phyloP scores from a whole-genome alignment of 495 filamentous ascomycete species.

The Penicillium soppii region DNA sequence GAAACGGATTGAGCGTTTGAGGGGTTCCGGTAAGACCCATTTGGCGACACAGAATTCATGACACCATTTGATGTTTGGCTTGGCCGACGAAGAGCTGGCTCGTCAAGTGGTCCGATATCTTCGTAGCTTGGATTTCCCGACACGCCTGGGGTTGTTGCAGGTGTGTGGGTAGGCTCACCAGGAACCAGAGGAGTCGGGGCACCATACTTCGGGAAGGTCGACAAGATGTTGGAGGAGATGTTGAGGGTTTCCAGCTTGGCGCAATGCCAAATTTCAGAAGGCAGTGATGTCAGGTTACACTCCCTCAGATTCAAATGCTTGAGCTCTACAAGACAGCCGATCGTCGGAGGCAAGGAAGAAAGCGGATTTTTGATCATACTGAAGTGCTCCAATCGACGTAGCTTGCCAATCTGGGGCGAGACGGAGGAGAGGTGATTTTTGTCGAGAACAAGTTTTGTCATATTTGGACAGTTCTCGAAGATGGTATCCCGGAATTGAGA shows the following conservation, averaged over 20 bases:
- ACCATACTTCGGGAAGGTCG: constrained; percentile 82
- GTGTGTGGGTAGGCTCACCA: constrained; percentile 49
- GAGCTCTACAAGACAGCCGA: constrained; percentile 82
- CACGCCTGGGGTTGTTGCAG: constrained; percentile 50
- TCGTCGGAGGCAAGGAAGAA: constrained; percentile 74
- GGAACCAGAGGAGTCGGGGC: constrained; percentile 59
- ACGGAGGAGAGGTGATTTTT: constrained; percentile 94
- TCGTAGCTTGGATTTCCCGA: constrained; percentile 68
- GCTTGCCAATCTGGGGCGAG: constrained; percentile 76
- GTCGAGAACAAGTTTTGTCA: constrained; percentile 85
- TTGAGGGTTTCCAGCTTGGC: constrained; percentile 87
- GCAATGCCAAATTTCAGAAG: constrained; percentile 91
- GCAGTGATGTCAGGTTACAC: constrained; percentile 86
- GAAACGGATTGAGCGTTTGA: constrained; percentile 80
- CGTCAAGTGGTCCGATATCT: constrained; percentile 70
- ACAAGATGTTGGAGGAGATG: constrained; percentile 88
- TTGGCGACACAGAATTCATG: constrained; percentile 70
- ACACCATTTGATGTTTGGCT: constrained; percentile 80
- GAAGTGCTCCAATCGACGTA: constrained; percentile 83
- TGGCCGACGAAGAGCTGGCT: constrained; percentile 64
- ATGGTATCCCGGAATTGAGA: constrained; percentile 79
- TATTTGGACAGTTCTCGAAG: constrained; percentile 81
- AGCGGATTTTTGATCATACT: constrained; percentile 91
- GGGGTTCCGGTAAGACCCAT: constrained; percentile 64
- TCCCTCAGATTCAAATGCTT: constrained; percentile 82